phyloP scores from a whole-genome alignment of 2,329 filamentous ascomycete species.

The Cytospora leucostoma region DNA sequence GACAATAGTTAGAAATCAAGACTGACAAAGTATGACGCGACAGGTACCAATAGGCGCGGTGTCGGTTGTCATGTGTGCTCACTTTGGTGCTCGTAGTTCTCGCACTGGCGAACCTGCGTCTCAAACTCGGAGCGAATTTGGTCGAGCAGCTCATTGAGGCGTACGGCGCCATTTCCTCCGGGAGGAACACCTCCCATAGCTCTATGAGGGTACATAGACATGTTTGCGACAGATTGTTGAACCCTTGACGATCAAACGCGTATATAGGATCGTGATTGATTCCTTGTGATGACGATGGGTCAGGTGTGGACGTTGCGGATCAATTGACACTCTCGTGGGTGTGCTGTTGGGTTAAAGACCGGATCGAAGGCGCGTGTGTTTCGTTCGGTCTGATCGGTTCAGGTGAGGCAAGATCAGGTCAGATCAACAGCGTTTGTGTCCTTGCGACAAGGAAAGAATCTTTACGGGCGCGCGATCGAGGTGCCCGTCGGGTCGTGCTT shows the following conservation, averaged over 20 bases:
- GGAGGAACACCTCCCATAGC: conserved; percentile 73
- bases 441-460: conserved; percentile 8
- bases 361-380: conserved; percentile 3
- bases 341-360: neutral
- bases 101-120: conserved; percentile 74
- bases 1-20: conserved; percentile 32
- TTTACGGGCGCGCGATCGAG: conserved; percentile 10
- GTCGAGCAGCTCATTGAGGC: conserved; percentile 89
- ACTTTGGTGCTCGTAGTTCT: conserved; percentile 93
- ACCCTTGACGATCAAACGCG: conserved; percentile 3
- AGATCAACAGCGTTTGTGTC: conserved; percentile 4
- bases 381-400: neutral
- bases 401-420: conserved; percentile 6
- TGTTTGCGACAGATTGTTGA: conserved; percentile 34
- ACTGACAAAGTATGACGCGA: conserved; percentile 15
- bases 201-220: conserved; percentile 90
- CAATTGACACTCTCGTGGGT: neutral
- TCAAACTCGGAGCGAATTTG: conserved; percentile 91
- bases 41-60: neutral
- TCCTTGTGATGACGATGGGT: neutral
- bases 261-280: neutral
- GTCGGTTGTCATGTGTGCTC: conserved; percentile 37
- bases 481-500: neutral
- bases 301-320: neutral
- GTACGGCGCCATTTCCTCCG: conserved; percentile 52